Base-by-base conservation (phyloP, 768 basidiomycete genomes). In the Rhodocollybia butyracea region DNA sequence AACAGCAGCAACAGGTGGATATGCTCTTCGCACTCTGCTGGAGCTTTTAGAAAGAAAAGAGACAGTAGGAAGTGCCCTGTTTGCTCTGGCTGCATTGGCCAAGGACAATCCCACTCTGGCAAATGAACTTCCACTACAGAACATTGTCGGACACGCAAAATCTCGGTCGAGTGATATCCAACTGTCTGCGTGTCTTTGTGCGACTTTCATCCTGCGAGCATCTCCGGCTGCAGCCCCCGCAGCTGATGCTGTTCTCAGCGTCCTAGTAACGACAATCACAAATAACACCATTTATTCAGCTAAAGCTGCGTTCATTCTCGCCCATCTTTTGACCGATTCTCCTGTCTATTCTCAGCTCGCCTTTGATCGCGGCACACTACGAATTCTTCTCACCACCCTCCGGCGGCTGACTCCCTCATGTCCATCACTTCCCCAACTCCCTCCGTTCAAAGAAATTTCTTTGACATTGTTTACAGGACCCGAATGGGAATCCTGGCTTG, bases 281-380 rank as follows among this genome's bases (percentile, higher is more conserved):
- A 4, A 62, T 62, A 1, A 80, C 70, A 22, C 66, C 73, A 3
- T 67, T 69, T 42, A 77, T 30, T 50, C 48, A 3, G 83, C 82
- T 1, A 86, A 80, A 64, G 86, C 89, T 0, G 92, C 91, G 64
- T 89, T 88, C 63, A 80, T 87, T 15, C 69, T 96, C 0, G 84
- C 86, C 67, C 65, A 83, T 64, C 78, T 96, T 1, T 84, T 91
- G 2, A 72, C 77, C 17, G 94, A 95, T 60, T 83, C 93, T 62
- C 73, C 77, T 0, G 73, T 77, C 1, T 73, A 94, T 0, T 87
- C 89, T 60, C 73, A 85, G 54, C 73, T 77, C 2, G 91, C 91
- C 0, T 82, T 76, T 27, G 87, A 91, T n/a, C 48, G 34, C 19
- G 48, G 48, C 19, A 21, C 34, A 13, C 22, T 50, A 17, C 48